Evolutionary conservation across 2,329 filamentous ascomycete species (phyloP).

Genomic region (Xylaria sp.): DNA sequence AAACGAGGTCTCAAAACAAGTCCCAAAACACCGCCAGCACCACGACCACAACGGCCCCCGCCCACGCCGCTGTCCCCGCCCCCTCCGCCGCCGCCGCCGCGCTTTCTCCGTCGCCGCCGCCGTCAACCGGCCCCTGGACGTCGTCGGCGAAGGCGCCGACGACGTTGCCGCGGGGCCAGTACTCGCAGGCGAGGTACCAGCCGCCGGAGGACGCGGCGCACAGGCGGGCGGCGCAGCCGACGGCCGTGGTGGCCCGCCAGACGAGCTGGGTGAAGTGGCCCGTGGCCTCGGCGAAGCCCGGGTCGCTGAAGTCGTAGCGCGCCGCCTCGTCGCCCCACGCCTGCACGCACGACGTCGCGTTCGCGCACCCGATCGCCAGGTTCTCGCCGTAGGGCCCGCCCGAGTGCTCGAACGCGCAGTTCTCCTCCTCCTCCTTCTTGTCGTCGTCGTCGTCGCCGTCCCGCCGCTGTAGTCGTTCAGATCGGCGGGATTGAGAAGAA

Average conservation of each 20-base stretch:
- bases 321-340: slow-evolving; percentile 66
- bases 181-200: slow-evolving; percentile 72
- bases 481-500: background rate
- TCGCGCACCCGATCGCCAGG: slow-evolving; percentile 67
- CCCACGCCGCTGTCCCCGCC: background rate
- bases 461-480: background rate
- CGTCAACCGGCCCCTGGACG: slow-evolving; percentile 38
- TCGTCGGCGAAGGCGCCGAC: slow-evolving; percentile 52
- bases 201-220: slow-evolving; percentile 47
- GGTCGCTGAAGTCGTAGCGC: slow-evolving; percentile 60
- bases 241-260: slow-evolving; percentile 64
- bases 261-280: slow-evolving; percentile 77
- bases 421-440: slow-evolving; percentile 27
- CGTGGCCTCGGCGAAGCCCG: slow-evolving; percentile 60
- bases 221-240: slow-evolving; percentile 56
- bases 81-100: background rate
- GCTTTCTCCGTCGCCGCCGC: background rate
- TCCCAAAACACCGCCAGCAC: slow-evolving; percentile 10
- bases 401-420: slow-evolving; percentile 57
- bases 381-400: slow-evolving; percentile 74
- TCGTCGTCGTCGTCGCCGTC: background rate
- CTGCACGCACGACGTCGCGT: slow-evolving; percentile 61
- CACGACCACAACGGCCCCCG: slow-evolving; percentile 2
- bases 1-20: too few species aligned
- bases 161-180: slow-evolving; percentile 69